Evolutionary conservation across 352 stramenopile species (phyloP), one percentile per base, ranked within the genome.

Genomic region (Globisporangium cystogenes): DNA sequence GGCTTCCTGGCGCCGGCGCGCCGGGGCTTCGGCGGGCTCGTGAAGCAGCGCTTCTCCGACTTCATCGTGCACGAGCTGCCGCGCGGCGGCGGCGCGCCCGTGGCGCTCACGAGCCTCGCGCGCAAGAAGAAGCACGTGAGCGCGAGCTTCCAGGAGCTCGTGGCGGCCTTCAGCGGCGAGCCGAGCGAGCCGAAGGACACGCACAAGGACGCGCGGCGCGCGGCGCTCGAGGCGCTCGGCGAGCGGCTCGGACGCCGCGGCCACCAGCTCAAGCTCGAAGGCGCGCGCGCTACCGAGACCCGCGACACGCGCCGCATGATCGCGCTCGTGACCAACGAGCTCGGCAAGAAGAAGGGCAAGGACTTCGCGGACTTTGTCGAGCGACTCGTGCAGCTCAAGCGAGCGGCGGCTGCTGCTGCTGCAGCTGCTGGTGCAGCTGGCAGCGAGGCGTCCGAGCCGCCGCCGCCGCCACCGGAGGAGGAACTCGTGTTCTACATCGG

Each of bases 31-130:
- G 59, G 66, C 16, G 82, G 83, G 11, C 60, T 86, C 50, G 52
- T 94, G 21, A 94, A 95, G 69, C 77, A 92, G 62, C 72, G 84
- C 20, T 95, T 76, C 64, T 86, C 74, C 26, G 86, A 96, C 53
- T 95, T 93, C 60, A 62, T 95, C 48, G 86, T 96, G 46, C 82
- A 87, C 47, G 86, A 96, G 59, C 54, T 94, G 24, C 35, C 60
- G 4, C 42, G 26, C 23, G 23, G 42, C 20, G 59, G 46, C 1
- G 55, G 60, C 4, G 41, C 67, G 56, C 66, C 56, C 3, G 69
- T 84, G n/a, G 48, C 50, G 55, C 62, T 84, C 36, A 49, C 57
- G 33, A 69, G 24, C 18, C 58, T 79, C 31, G 66, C 62, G 18
- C 72, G 62, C 41, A 77, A 74, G 61, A 61, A 62, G 33, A 80